phyloP scores from a whole-genome alignment of 805 yeast genomes.

The Candida sithepensis region DNA sequence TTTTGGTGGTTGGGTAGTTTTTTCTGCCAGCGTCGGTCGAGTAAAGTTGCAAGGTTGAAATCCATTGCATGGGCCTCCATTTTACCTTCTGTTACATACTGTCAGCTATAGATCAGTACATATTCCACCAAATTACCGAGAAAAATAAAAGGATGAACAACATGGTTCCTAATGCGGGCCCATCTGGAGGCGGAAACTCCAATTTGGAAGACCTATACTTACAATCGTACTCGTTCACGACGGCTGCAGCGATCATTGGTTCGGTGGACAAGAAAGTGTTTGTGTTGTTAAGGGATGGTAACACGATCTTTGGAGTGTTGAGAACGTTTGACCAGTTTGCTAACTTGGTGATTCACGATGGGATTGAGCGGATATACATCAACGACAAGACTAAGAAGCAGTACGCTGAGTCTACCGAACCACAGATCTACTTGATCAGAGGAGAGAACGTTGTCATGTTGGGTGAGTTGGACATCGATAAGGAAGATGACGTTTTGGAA shows the following conservation, averaged over 20 bases:
- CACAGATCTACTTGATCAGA: constrained; percentile 81
- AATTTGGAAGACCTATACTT: constrained; percentile 52
- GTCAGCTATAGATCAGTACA: too few species aligned
- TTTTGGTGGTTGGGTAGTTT: neutral
- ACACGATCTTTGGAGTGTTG: constrained; percentile 80
- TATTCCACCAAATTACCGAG: too few species aligned
- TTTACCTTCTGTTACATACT: too few species aligned
- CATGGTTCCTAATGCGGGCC: neutral
- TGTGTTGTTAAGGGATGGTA: constrained; percentile 85
- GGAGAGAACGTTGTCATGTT: constrained; percentile 94
- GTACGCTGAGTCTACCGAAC: constrained; percentile 62
- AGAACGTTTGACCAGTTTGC: constrained; percentile 96
- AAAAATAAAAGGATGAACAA: too few species aligned
- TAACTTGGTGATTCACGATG: constrained; percentile 87
- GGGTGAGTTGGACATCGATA: constrained; percentile 90
- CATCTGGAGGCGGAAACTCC: constrained; percentile 15
- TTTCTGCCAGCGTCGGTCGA: neutral
- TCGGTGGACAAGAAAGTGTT: constrained; percentile 78
- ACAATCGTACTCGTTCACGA: constrained; percentile 79
- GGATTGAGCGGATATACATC: constrained; percentile 78
- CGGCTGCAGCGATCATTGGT: constrained; percentile 87
- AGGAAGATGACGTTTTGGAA: constrained; percentile 67
- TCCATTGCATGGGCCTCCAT: too few species aligned
- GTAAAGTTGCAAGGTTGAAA: neutral
- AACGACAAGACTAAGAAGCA: constrained; percentile 37